phyloP scores from a whole-genome alignment of 2,329 filamentous ascomycete species.

The Calonectria hawksworthii region DNA sequence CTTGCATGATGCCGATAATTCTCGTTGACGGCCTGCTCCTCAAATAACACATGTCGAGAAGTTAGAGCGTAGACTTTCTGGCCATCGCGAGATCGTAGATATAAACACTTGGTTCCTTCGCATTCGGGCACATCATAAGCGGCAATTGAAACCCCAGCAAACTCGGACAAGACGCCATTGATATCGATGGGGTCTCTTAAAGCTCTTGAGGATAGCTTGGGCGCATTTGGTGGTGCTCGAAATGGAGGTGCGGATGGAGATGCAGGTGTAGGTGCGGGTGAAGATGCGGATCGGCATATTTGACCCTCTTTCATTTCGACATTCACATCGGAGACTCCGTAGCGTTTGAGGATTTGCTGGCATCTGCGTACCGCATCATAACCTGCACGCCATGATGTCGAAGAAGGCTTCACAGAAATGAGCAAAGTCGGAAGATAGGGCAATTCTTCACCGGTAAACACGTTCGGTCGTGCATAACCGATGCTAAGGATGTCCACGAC shows the following conservation, averaged over 20 bases:
- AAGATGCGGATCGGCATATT: neutral
- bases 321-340: slow-evolving; percentile 8
- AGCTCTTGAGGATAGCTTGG: neutral
- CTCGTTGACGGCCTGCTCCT: neutral
- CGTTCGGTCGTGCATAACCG: neutral
- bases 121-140: neutral
- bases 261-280: neutral
- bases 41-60: slow-evolving; percentile 25
- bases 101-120: slow-evolving; percentile 24
- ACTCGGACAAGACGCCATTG: neutral
- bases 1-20: neutral
- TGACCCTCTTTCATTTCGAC: slow-evolving; percentile 23
- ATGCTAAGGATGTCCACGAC: neutral
- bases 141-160: slow-evolving; percentile 3
- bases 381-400: slow-evolving; percentile 7
- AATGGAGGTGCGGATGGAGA: no score
- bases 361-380: neutral
- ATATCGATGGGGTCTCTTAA: neutral
- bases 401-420: slow-evolving; percentile 18
- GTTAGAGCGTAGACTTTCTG: slow-evolving; percentile 7
- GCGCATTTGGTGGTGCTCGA: neutral
- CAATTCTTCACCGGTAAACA: neutral
- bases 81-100: slow-evolving; percentile 8
- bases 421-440: neutral
- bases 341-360: neutral